Base-by-base conservation (phyloP, 2,329 filamentous ascomycete genomes). In the Septoria linicola region DNA sequence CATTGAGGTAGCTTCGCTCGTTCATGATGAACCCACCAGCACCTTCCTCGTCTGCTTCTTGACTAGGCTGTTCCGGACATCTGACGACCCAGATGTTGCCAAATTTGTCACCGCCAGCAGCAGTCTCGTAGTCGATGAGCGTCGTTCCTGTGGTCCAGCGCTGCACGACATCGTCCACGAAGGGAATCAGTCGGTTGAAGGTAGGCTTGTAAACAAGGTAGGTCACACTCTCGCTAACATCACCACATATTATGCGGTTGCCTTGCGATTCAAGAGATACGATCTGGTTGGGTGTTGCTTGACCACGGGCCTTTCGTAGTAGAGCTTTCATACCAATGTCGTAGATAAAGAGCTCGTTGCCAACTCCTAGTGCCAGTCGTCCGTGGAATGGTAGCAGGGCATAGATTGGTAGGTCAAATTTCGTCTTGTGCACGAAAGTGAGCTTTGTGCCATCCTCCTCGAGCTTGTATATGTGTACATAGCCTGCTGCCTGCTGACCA, bases 41-140 rank as follows among this genome's bases (percentile, higher is more conserved):
- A 40, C 89, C 89, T 54, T 95, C 89, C 69, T 96, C 93, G 63
- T 99, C 93, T 0, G 90, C 87, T 68, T 95, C 89, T 59, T 90
- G 85, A 31, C 89, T 95, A 6, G 86, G 84, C 68, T 95, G 93
- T 54, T 84, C 77, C 0, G 92, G 90, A 64, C 88, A 93, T 41
- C 93, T 87, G 23, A 99, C 79, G 37, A 99, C 81, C 85, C 90
- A 99, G 13, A 99, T 73, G 64, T 99, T 99, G 54, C 93, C 95
- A 60, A 99, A 99, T 68, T 96, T 97, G 74, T 99, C 93, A 30
- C 92, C 92, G 30, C 92, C 93, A 2, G 90, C 91, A 19, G 88
- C 84, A 1, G 93, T 95, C 68, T 99, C 93, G 70, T 99, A 99
- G 72, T 99, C 93, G 1, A 97, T 85, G 89, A 99, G 96, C 2